Conservation (phyloP, 768 basidiomycete genomes). For the Russula griseocarnosa region DNA sequence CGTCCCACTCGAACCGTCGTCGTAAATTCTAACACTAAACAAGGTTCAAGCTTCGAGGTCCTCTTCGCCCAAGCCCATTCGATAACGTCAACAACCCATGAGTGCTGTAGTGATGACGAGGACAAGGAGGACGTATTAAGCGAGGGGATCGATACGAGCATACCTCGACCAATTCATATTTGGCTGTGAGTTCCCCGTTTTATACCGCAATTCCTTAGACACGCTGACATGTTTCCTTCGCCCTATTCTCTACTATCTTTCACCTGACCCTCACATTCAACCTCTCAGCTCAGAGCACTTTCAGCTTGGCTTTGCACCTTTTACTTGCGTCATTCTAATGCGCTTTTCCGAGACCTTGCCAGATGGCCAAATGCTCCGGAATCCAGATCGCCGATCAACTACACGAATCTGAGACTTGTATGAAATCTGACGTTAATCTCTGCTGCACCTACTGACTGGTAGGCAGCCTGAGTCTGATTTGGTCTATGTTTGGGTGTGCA, state of each 20-base stretch:
- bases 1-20: constrained; percentile 1
- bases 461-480: too few relatives aligned
- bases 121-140: constrained; percentile 5
- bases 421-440: too few relatives aligned
- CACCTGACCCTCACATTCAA: background rate
- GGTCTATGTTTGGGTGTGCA: too few relatives aligned
- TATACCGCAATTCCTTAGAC: background rate
- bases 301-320: constrained; percentile 10
- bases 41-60: background rate
- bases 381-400: too few relatives aligned
- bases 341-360: too few relatives aligned
- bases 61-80: background rate
- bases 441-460: too few relatives aligned
- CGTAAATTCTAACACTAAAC: background rate
- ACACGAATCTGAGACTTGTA: too few relatives aligned
- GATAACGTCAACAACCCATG: constrained; percentile 13
- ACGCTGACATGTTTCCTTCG: constrained; percentile 1
- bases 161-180: constrained; percentile 5
- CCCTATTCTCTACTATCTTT: background rate
- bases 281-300: constrained; percentile 7
- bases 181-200: constrained; percentile 16
- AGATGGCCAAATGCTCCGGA: too few relatives aligned
- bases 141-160: background rate
- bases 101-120: constrained; percentile 14
- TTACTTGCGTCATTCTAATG: too few relatives aligned